Evolutionary conservation across 176 grass and related monocot genomes (phyloP), one percentile per base, ranked within the genome.

Genomic region (Urochloa ruziziensis): DNA sequence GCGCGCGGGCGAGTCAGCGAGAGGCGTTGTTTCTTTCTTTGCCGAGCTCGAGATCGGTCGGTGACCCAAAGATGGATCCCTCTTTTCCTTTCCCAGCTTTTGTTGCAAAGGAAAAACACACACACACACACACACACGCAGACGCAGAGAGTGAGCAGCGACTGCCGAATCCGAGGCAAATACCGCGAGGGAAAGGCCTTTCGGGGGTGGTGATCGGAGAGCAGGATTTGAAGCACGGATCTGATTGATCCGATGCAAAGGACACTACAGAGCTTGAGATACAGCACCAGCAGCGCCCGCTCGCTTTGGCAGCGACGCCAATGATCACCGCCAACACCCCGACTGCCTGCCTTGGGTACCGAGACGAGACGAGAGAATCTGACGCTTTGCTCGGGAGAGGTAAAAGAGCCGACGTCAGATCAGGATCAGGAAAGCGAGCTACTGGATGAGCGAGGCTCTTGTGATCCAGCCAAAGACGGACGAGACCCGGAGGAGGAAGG

Each of bases 191-290:
- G 27, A 28, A 33, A 30, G 18, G 39, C n/a, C n/a, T n/a, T n/a
- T n/a, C n/a, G n/a, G 5, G 16, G 16, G 8, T 9, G 2, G 54
- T 3, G 51, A 53, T 53, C 51, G 51, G 51, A 53, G 51, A 27
- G 16, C 37, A 0, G 17, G 43, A 24, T 44, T 67, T 75, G 87
- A 67, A 89, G 36, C 58, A 58, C 63, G 79, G 79, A 78, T 80
- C 40, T 75, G 68, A 74, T 53, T 53, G 73, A 90, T 90, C 84
- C 73, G 69, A 83, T 83, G 74, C 62, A 79, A 77, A 86, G 58
- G n/a, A n/a, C n/a, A n/a, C n/a, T n/a, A n/a, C n/a, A n/a, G n/a
- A n/a, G n/a, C n/a, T n/a, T n/a, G n/a, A n/a, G n/a, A n/a, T n/a
- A n/a, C n/a, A n/a, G n/a, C n/a, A n/a, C n/a, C n/a, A n/a, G n/a